phyloP scores from a whole-genome alignment of 306 rosid species.

The Castanea mollissima region DNA sequence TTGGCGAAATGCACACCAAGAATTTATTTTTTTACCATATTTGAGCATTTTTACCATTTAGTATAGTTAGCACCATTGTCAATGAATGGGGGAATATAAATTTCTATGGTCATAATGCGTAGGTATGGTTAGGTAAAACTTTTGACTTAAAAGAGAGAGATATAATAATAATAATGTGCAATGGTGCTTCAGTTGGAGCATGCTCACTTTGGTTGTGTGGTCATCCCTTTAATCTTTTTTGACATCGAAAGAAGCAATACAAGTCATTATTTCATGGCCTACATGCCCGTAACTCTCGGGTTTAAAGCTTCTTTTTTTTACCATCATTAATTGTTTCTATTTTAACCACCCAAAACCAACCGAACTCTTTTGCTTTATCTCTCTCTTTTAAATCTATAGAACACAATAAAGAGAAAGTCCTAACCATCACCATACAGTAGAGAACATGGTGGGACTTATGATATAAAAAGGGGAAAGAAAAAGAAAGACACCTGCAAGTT shows the following conservation, averaged over 20 bases:
- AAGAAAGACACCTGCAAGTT: background rate
- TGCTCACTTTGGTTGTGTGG: background rate
- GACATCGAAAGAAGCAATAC: background rate
- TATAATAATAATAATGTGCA: background rate
- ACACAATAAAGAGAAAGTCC: background rate
- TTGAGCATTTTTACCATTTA: too few relatives aligned
- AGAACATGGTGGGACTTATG: background rate
- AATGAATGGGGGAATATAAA: background rate
- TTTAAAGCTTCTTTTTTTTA: background rate
- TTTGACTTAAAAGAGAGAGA: background rate
- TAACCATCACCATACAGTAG: background rate
- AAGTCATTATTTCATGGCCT: slow-evolving; percentile 16
- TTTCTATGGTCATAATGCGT: background rate
- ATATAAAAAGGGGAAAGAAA: background rate
- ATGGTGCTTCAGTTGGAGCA: background rate
- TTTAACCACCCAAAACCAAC: background rate
- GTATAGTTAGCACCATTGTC: background rate
- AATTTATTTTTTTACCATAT: too few relatives aligned
- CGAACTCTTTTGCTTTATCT: background rate
- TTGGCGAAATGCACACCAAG: rapidly evolving
- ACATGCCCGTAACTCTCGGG: slow-evolving; percentile 29
- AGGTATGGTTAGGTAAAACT: background rate
- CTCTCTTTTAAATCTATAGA: background rate
- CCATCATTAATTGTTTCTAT: background rate
- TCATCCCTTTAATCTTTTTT: slow-evolving; percentile 17